A percentile compares a stretch with the other conserved stretches of the same genome.
These are phyloP conservation scores for Fusarium transvaalense DNA, from an alignment of 2,329 filamentous ascomycete species.

Conservation along the genomic window DNA sequence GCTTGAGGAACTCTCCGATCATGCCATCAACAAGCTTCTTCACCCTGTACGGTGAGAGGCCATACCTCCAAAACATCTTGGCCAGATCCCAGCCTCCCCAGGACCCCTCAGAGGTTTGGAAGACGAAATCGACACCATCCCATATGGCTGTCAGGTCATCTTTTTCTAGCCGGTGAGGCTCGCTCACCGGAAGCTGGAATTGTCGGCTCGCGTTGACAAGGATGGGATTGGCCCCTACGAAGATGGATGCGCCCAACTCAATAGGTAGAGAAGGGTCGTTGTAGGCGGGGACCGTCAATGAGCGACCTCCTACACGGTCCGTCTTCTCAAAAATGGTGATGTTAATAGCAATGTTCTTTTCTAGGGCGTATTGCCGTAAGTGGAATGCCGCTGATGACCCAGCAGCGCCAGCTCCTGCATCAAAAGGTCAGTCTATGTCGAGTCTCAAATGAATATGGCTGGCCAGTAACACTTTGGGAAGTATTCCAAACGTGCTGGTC, in stretches of 20 bases:
- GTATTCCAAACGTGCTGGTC: neutral
- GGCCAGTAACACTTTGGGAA: neutral
- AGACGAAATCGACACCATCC: constrained; percentile 83
- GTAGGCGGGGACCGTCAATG: constrained; percentile 85
- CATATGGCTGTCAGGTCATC: constrained; percentile 80
- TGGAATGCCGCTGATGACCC: constrained; percentile 90
- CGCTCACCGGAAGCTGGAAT: constrained; percentile 75
- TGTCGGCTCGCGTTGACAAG: constrained; percentile 77
- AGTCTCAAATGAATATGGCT: neutral
- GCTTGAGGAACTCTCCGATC: constrained; percentile 78
- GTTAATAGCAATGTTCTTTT: constrained; percentile 72
- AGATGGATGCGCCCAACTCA: constrained; percentile 93
- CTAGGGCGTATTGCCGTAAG: constrained; percentile 76
- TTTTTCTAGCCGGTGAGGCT: constrained; percentile 59
- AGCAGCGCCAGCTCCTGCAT: constrained; percentile 84
- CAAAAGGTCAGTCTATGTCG: constrained; percentile 21
- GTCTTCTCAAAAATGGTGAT: constrained; percentile 91
- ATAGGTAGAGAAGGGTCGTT: constrained; percentile 75
- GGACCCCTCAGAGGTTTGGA: constrained; percentile 69
- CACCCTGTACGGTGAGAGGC: constrained; percentile 79
- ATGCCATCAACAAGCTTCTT: constrained; percentile 78
- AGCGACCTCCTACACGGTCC: constrained; percentile 83
- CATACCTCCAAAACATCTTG: constrained; percentile 88
- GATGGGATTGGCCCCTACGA: constrained; percentile 86
- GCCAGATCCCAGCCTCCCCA: constrained; percentile 83